Conservation (phyloP, 73 alveolate species). For the Symbiodinium natans region DNA sequence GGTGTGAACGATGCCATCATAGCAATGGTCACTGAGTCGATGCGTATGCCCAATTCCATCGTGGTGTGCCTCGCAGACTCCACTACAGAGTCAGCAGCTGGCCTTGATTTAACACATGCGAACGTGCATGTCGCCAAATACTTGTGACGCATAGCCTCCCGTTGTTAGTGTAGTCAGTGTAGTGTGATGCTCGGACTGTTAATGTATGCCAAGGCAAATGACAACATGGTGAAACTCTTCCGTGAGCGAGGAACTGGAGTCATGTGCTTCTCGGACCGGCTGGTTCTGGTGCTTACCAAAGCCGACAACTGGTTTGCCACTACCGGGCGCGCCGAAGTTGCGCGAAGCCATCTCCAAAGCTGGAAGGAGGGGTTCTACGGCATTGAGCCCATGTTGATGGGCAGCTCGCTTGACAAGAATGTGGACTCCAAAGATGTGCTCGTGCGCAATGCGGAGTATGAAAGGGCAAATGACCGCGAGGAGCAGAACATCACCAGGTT, state of each 20-base stretch:
- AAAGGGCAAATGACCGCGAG: neutral
- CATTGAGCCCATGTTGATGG: conserved; percentile 9
- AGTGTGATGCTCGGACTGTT: too few relatives aligned
- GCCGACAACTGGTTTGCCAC: neutral
- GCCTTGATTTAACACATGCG: neutral
- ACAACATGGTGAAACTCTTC: neutral
- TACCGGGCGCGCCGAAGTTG: neutral
- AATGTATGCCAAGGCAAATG: neutral
- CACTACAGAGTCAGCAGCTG: neutral
- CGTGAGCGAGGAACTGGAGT: neutral
- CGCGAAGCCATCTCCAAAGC: neutral
- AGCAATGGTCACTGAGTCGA: neutral
- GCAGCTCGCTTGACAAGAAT: neutral
- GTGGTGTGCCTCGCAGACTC: conserved; percentile 26
- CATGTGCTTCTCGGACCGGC: neutral
- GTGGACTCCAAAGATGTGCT: neutral
- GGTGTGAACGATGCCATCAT: neutral
- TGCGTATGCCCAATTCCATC: conserved; percentile 6
- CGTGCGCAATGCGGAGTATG: neutral
- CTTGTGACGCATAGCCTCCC: too few relatives aligned
- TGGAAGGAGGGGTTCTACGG: neutral
- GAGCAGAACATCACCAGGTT: neutral
- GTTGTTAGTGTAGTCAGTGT: too few relatives aligned
- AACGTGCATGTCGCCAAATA: too few relatives aligned
- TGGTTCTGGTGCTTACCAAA: neutral